Percentiles rank a stretch among this genome's conserved stretches.
Evolutionary conservation across 2,329 filamentous ascomycete genomes (phyloP).

Genomic region (Apiospora kogelbergensis): DNA sequence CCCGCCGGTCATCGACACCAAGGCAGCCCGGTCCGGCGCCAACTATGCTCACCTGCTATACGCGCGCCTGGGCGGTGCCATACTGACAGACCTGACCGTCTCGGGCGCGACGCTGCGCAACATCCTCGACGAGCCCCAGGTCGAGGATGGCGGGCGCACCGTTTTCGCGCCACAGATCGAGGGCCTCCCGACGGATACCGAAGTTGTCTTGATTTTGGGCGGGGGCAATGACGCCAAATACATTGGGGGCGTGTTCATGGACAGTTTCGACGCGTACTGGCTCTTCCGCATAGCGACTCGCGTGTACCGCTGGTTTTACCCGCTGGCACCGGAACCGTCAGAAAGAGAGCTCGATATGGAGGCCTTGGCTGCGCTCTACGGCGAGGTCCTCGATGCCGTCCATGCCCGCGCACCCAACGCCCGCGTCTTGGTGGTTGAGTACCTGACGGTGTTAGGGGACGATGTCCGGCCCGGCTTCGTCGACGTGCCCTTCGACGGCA

Average conservation of each 20-base stretch:
- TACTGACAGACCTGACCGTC: constrained; percentile 33
- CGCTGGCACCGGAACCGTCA: neutral
- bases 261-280: constrained; percentile 10
- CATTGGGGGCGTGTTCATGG: constrained; percentile 33
- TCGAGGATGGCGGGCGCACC: constrained; percentile 16
- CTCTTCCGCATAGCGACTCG: neutral
- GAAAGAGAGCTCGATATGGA: constrained; percentile 5
- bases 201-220: constrained; percentile 36
- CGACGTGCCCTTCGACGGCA: constrained; percentile 28
- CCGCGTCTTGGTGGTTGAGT: constrained; percentile 42
- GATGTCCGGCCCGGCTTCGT: constrained; percentile 21
- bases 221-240: constrained; percentile 40
- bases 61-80: constrained; percentile 15
- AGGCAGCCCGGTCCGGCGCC: constrained; percentile 30
- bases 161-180: constrained; percentile 33
- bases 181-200: constrained; percentile 31
- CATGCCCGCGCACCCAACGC: constrained; percentile 39
- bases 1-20: constrained; percentile 27
- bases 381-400: constrained; percentile 24
- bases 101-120: constrained; percentile 38
- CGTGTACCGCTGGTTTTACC: neutral
- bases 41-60: constrained; percentile 37
- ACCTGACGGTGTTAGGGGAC: constrained; percentile 33
- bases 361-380: constrained; percentile 25
- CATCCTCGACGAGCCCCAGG: constrained; percentile 35